Evolutionary conservation across 441 rosid genomes (phyloP), one percentile per base, ranked within the genome.

Genomic region (Syzygium syzygioides): DNA sequence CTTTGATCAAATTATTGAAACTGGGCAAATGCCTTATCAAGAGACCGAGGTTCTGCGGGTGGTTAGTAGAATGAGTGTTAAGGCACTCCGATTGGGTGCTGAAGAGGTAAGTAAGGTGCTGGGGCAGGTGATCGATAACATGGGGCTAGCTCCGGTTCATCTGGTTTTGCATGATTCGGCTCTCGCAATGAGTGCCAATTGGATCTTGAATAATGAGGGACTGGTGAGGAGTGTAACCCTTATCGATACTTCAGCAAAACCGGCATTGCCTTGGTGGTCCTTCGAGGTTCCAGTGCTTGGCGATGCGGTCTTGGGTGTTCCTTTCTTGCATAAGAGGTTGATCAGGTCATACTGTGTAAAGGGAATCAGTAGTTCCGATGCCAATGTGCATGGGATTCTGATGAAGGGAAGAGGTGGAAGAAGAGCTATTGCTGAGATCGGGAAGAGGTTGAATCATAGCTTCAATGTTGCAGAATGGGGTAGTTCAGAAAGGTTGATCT

Each of bases 101-200:
- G 96, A 96, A 92, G 98, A 98, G 88, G 92, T 93, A 52, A 93
- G 96, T n/a, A 93, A 62, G 88, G 96, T 95, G 91, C 93, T 98
- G 87, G 90, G 94, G 14, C 97, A 98, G 87, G 95, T 98, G 86
- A 94, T 96, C 50, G 94, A 91, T 86, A 94, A 98, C 55, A 87
- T 95, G 94, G 93, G 95, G 79, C 93, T 98, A 89, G 94, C 95
- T 89, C 97, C 99, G 89, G 94, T 96, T 86, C 99, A 97, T 94
- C 91, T 97, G 93, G 96, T 98, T 91, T 92, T 98, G 57, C 99
- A 98, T 83, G 99, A 98, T 93, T 94, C 98, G 50, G 96, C 98
- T 90, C 90, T 98, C 87, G 90, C 90, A 34, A 93, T 96, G 94
- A 93, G 92, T 90, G 96, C 97, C 8, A 94, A 92, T 85, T 97